Evolutionary conservation across 2,329 filamentous ascomycete species (phyloP).

Genomic region (Talaromyces pinophilus): DNA sequence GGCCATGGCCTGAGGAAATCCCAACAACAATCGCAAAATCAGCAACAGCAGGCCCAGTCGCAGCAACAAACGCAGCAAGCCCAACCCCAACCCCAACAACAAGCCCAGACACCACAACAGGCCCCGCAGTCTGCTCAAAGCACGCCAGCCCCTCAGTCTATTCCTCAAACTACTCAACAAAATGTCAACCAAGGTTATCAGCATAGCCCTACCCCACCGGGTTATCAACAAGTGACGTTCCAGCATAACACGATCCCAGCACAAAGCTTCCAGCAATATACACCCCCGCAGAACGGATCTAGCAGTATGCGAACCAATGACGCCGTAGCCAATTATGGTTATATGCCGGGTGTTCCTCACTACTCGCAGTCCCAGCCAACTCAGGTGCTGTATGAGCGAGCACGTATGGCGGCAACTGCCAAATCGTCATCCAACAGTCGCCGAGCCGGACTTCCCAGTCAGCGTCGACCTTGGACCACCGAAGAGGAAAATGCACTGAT

Average conservation of each 20-base stretch:
- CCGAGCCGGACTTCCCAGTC: slow-evolving; percentile 55
- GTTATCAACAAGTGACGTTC: slow-evolving; percentile 39
- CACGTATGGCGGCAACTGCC: slow-evolving; percentile 56
- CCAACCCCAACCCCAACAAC: slow-evolving; percentile 31
- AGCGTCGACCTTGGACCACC: slow-evolving; percentile 78
- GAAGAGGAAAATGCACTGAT: slow-evolving; percentile 90
- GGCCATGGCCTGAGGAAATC: slow-evolving; percentile 43
- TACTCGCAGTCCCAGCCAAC: slow-evolving; percentile 53
- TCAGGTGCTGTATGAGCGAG: slow-evolving; percentile 59
- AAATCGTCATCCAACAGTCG: slow-evolving; percentile 57
- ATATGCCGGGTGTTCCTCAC: slow-evolving; percentile 50
- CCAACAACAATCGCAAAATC: slow-evolving; percentile 37
- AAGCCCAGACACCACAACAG: slow-evolving; percentile 29
- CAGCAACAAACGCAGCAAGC: slow-evolving; percentile 29
- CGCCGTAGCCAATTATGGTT: slow-evolving; percentile 44
- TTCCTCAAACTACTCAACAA: slow-evolving; percentile 30
- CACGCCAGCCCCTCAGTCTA: slow-evolving; percentile 38
- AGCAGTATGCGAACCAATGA: slow-evolving; percentile 35
- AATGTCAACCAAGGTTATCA: slow-evolving; percentile 34
- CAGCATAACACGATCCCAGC: slow-evolving; percentile 40
- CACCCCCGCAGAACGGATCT: slow-evolving; percentile 24
- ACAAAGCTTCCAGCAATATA: slow-evolving; percentile 44
- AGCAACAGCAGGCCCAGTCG: slow-evolving; percentile 37
- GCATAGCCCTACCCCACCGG: slow-evolving; percentile 39
- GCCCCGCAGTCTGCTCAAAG: slow-evolving; percentile 34